Conservation (phyloP, 176 grass and related monocot species). For the Aegilops longissima region DNA sequence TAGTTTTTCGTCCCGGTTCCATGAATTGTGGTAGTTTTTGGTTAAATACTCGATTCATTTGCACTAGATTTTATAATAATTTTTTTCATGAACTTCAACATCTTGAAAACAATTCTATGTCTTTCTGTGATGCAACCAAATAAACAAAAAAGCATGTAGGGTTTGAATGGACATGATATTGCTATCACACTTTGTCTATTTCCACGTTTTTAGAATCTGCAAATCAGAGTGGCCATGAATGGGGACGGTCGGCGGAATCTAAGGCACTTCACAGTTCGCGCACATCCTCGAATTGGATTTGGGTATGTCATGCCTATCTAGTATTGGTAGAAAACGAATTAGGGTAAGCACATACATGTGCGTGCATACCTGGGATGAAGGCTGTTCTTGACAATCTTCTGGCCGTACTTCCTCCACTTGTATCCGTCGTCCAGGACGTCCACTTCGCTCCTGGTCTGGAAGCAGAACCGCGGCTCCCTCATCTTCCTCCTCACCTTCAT, state of each 20-base stretch:
- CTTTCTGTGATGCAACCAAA: neutral
- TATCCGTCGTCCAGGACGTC: slow-evolving; percentile 84
- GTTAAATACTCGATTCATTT: neutral
- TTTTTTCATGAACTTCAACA: neutral
- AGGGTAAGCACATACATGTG: neutral
- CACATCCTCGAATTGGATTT: neutral
- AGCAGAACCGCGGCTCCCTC: slow-evolving; percentile 86
- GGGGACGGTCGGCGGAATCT: neutral
- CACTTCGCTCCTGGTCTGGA: slow-evolving; percentile 87
- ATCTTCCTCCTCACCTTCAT: slow-evolving; percentile 81
- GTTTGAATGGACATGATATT: neutral
- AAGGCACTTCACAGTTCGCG: neutral
- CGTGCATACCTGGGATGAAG: slow-evolving; percentile 65
- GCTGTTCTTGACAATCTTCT: slow-evolving; percentile 92
- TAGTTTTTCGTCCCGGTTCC: too few species aligned
- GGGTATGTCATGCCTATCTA: neutral
- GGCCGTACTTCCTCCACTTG: slow-evolving; percentile 87
- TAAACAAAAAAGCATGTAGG: neutral
- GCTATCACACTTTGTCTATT: neutral
- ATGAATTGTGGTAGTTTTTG: too few species aligned
- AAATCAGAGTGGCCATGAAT: neutral
- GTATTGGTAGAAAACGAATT: neutral
- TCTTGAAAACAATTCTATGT: neutral
- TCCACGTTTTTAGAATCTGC: neutral
- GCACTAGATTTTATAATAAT: neutral